Evolutionary conservation across 495 filamentous ascomycete genomes (phyloP).

Genomic region (Daldinia decipiens): DNA sequence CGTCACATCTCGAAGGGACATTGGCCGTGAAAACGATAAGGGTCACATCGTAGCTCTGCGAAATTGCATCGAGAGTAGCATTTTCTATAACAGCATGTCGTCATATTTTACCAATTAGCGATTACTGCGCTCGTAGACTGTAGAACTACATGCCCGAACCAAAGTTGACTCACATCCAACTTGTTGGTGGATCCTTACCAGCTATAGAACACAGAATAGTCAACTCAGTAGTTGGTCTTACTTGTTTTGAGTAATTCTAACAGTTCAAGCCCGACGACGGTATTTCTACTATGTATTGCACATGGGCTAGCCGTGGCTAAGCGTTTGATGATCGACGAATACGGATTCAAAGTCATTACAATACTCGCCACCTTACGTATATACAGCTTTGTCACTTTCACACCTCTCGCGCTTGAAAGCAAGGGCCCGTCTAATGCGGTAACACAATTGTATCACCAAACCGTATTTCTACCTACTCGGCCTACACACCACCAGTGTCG

Average conservation of each 20-base stretch:
- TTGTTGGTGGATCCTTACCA: conserved; percentile 29
- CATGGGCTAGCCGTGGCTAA: conserved; percentile 6
- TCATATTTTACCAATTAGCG: conserved; percentile 39
- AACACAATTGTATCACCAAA: conserved; percentile 35
- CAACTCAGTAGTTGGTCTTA: conserved; percentile 11
- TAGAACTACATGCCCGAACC: conserved; percentile 26
- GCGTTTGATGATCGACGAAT: conserved; percentile 16
- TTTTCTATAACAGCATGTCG: conserved; percentile 32
- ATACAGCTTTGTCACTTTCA: conserved; percentile 31
- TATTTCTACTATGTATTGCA: background rate
- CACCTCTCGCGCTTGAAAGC: conserved; percentile 23
- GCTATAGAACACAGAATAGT: conserved; percentile 8
- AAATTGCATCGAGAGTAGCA: conserved; percentile 33
- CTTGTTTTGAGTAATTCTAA: conserved; percentile 3
- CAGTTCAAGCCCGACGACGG: background rate
- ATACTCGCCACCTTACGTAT: conserved; percentile 24
- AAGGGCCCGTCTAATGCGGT: conserved; percentile 37
- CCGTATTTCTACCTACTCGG: conserved; percentile 15
- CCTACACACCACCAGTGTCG: conserved; percentile 26
- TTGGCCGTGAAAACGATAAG: conserved; percentile 26
- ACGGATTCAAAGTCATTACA: background rate
- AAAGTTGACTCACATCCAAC: conserved; percentile 25
- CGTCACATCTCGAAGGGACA: conserved; percentile 38
- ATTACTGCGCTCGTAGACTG: conserved; percentile 5
- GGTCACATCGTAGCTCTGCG: conserved; percentile 36